Base-by-base conservation (phyloP, 345 rosid genomes). In the Dimocarpus longan region DNA sequence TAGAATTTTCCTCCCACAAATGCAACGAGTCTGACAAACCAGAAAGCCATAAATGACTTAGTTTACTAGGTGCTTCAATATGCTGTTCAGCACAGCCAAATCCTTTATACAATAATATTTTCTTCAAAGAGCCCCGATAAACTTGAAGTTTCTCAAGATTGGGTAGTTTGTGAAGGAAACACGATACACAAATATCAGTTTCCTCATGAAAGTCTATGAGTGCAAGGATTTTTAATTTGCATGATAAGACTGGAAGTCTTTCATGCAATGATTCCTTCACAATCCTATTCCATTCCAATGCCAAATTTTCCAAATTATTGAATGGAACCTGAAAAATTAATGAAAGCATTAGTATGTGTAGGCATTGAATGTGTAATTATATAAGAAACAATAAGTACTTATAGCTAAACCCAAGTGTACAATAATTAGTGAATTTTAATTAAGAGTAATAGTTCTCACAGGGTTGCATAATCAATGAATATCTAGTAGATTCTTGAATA, bases 301-400 rank as follows among this genome's bases (percentile, higher is more conserved):
- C 57, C 59, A 54, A 5, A 16, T 6, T n/a, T 28, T 70, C 39
- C 11, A 48, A 11, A 12, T n/a, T 8, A 11, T 18, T 15, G 0
- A 71, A 71, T 56, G 28, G 26, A 56, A 28, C 75, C 75, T 71
- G 21, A 15, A n/a, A 71, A 71, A 54, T 2, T 1, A 54, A 71
- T 5, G 13, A 71, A 54, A 71, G 1, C 13, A 70, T 18, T 48
- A 13, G 40, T n/a, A 60, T 26, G 28, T 60, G 66, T 22, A 60
- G 12, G 13, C 28, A 21, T 60, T 2, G 13, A n/a, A 60, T 60
- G 11, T 60, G 59, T 11, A 54, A 16, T 16, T 54, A 11, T 8
- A 9, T 10, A 66, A 8, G 13, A 62, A 21, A 62, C 2, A 12
- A 10, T 62, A 6, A 15, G 68, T 5, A 6, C 5, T 28, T 24